Evolutionary conservation across 2,329 filamentous ascomycete species (phyloP).

Genomic region (Apiospora hydei): DNA sequence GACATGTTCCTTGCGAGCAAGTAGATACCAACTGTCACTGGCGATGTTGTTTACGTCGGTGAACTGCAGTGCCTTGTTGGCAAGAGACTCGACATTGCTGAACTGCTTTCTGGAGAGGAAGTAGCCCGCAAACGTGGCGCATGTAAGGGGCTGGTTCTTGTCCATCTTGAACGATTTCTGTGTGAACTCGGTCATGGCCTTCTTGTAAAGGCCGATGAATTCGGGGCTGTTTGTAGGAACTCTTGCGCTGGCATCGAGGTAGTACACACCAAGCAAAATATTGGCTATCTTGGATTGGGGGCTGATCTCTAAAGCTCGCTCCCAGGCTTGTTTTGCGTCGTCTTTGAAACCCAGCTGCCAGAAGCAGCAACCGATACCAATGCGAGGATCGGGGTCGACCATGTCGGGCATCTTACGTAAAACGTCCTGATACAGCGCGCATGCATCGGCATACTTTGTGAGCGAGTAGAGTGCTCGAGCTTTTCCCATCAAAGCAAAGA

Average conservation of each 20-base stretch:
- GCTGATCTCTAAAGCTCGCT: slow-evolving; percentile 81
- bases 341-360: slow-evolving; percentile 97
- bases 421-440: slow-evolving; percentile 86
- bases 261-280: slow-evolving; percentile 87
- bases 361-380: slow-evolving; percentile 95
- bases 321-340: slow-evolving; percentile 90
- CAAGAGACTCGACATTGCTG: slow-evolving; percentile 82
- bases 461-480: slow-evolving; percentile 87
- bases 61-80: slow-evolving; percentile 91
- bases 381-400: slow-evolving; percentile 91
- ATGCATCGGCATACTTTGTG: slow-evolving; percentile 82
- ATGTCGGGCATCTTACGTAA: slow-evolving; percentile 85
- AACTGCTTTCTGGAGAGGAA: slow-evolving; percentile 86
- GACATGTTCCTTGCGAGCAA: slow-evolving; percentile 91
- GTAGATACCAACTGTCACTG: slow-evolving; percentile 96
- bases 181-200: slow-evolving; percentile 92
- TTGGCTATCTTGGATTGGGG: slow-evolving; percentile 89
- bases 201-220: slow-evolving; percentile 86
- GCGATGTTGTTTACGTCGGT: slow-evolving; percentile 97
- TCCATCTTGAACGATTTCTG: slow-evolving; percentile 94
- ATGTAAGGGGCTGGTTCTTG: slow-evolving; percentile 88
- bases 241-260: slow-evolving; percentile 85
- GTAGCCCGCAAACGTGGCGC: slow-evolving; percentile 88
- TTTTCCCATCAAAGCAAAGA: slow-evolving; percentile 91
- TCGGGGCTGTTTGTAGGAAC: slow-evolving; percentile 83